Base-by-base conservation (phyloP, 345 rosid species). In the Gynandropsis gynandra region DNA sequence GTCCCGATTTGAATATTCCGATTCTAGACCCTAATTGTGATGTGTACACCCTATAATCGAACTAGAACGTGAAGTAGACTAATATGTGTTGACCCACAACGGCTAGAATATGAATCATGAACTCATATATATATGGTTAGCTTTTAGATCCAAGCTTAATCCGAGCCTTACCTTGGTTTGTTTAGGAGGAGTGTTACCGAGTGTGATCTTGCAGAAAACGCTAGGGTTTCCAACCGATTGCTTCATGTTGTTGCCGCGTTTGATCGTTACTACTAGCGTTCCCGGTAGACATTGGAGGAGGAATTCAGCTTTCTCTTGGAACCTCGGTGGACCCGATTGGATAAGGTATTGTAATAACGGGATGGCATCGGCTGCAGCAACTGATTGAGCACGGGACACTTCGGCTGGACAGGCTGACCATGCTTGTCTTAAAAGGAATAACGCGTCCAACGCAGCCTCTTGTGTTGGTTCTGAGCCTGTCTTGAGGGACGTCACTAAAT, bases 341-440 rank as follows among this genome's bases (percentile, higher is more conserved):
- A 93, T 93, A 64, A 88, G 75, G 73, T 80, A 88, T 58, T 93
- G 99, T 48, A 93, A 75, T 69, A 93, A 72, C 9, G 99, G 96
- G 62, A 93, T 93, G 15, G 99, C 97, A 58, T 88, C 99, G 29
- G 99, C 97, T 36, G 99, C 96, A 9, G 97, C 96, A 68, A 88
- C 84, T 10, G 97, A 89, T 32, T 93, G 99, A 47, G 97, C 89
- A 63, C 76, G 83, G 4, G 99, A 93, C 56, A 93, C 88, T 67
- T 93, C 97, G 16, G 97, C 95, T 8, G 97, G 85, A 69, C 99
- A 93, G 0, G 99, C 99, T 48, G 97, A 80, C 99, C 99, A 93
- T 63, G 99, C 99, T 79, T 93, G 99, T 76, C 99, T 72, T 27
- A 93, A 87, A 70, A 93, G 95, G 60, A 85, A 80, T 54, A 93